Evolutionary conservation across 768 basidiomycete genomes (phyloP), one percentile per base, ranked within the genome.

Genomic region (Termitomyces sp.): DNA sequence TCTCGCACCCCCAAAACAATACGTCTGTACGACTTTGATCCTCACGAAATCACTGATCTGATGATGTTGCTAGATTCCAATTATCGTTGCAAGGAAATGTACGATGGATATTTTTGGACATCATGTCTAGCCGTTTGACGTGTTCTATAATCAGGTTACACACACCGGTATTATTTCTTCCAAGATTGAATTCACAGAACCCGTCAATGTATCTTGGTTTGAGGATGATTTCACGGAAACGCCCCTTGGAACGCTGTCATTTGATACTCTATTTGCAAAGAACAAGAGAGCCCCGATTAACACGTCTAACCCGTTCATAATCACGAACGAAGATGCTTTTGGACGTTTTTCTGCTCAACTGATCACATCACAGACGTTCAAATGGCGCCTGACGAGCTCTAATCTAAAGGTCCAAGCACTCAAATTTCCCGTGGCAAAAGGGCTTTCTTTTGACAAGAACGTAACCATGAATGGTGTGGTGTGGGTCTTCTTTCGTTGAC

Each of bases 81-180:
- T 61, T 88, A 32, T 63, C 62, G 5, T 69, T 88, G 66, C 69
- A 78, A 57, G 85, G 84, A 51, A 78, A 76, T 59, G 85, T 84
- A 70, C 59, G 61, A 52, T 48, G 19, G 39, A 45, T 32, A n/a
- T 41, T 45, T 2, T 46, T 32, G 21, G 8, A 17, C 30, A 23
- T 41, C 11, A 27, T 5, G 35, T 23, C 55, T 27, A 17, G 39
- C 52, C 54, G 30, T 23, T 44, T 47, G 21, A 57, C 42, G 9
- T 19, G 3, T 57, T 27, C 2, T 50, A 10, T n/a, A 34, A 5
- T 41, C 41, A 85, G 83, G 85, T 85, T 28, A 74, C 80, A 21
- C 87, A 90, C 63, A 82, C 87, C 1, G 85, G 88, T 45, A 78
- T 83, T 35, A 77, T 90, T 64, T 67, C 79, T 12, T 86, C 88